Evolutionary conservation across 2,329 filamentous ascomycete species (phyloP).

Genomic region (Podosphaera fusca): DNA sequence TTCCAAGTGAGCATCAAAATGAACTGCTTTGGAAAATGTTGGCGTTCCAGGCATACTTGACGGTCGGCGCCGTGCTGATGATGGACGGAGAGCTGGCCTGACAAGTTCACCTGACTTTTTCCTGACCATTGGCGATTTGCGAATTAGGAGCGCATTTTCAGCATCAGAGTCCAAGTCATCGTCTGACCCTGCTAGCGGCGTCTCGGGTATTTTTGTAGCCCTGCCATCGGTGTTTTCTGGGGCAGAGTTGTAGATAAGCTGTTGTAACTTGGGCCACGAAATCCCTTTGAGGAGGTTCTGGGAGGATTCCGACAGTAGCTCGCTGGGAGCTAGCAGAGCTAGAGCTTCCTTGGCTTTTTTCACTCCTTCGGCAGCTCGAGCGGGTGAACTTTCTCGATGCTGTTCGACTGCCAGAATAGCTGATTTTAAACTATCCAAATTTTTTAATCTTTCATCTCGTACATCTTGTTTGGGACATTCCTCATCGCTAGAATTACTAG

Average conservation of each 20-base stretch:
- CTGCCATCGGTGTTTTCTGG: conserved; percentile 5
- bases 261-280: not conserved
- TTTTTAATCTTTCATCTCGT: conserved; percentile 12
- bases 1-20: conserved; percentile 91
- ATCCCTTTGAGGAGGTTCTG: not conserved
- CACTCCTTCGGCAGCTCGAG: conserved; percentile 11
- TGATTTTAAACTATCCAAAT: conserved; percentile 42
- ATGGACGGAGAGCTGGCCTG: conserved; percentile 63
- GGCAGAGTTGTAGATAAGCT: conserved; percentile 4
- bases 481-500: conserved; percentile 61
- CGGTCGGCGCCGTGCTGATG: conserved; percentile 51
- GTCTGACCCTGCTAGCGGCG: conserved; percentile 29
- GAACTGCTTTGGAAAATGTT: conserved; percentile 88
- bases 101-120: conserved; percentile 98
- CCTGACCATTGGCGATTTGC: conserved; percentile 77
- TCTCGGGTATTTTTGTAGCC: conserved; percentile 19
- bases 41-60: conserved; percentile 96
- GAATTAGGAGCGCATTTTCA: conserved; percentile 29
- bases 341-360: conserved; percentile 10
- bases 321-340: conserved; percentile 6
- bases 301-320: not conserved
- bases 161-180: conserved; percentile 32
- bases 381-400: conserved; percentile 34
- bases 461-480: conserved; percentile 21
- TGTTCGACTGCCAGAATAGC: conserved; percentile 63